Percentiles rank a stretch among this genome's conserved stretches.
phyloP scores from a whole-genome alignment of 139 green algal species.

The Chlorella sp. region DNA sequence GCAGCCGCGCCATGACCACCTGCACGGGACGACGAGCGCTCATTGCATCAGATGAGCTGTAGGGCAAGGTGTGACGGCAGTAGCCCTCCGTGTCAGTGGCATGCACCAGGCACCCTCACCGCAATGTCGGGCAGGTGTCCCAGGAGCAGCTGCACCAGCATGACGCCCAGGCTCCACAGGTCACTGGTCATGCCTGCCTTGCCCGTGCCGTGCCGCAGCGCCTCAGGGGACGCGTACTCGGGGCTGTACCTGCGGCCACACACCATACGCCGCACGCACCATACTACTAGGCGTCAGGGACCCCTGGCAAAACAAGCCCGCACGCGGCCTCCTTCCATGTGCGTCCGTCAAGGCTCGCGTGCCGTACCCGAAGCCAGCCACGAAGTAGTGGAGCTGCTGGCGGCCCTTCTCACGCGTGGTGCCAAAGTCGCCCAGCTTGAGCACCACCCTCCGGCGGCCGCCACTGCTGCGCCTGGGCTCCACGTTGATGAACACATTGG shows the following conservation, averaged over 20 bases:
- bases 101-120: not conserved
- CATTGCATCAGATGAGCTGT: not conserved
- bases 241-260: slow-evolving; percentile 2
- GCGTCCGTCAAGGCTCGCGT: not conserved
- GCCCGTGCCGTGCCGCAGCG: not conserved
- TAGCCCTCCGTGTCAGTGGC: not conserved
- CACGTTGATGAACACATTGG: not conserved
- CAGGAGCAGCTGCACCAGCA: not conserved
- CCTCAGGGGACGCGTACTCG: slow-evolving; percentile 3
- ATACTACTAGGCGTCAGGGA: not conserved
- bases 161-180: not conserved
- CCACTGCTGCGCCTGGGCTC: too few relatives aligned
- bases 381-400: slow-evolving; percentile 14
- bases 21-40: not conserved
- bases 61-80: too few relatives aligned
- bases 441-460: too few relatives aligned
- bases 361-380: slow-evolving; percentile 7
- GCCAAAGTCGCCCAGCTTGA: not conserved
- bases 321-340: not conserved
- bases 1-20: not conserved
- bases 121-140: not conserved
- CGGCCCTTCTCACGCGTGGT: slow-evolving; percentile 3
- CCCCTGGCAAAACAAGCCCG: not conserved
- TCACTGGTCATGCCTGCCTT: not conserved
- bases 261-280: not conserved